These are phyloP conservation scores for Collybia sp. DNA, from an alignment of 768 basidiomycete species.

Conservation along the genomic window DNA sequence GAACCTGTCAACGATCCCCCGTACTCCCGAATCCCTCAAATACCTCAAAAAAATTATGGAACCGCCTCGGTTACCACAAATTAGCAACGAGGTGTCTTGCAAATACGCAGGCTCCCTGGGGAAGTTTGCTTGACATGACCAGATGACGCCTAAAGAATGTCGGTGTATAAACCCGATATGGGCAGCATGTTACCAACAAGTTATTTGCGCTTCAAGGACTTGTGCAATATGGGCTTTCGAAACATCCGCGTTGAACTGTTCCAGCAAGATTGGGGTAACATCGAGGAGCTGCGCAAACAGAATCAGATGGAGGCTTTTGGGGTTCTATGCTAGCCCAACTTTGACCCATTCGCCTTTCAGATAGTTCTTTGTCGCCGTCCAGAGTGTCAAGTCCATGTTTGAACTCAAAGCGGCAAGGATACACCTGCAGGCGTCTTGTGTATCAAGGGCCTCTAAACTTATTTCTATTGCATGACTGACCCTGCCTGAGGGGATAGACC, in stretches of 20 bases:
- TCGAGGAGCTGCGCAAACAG: conserved; percentile 41
- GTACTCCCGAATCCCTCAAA: background rate
- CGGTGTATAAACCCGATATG: background rate
- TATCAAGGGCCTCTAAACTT: background rate
- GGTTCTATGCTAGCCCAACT: conserved; percentile 24
- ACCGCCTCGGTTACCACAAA: conserved; percentile 68
- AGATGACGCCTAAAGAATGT: conserved; percentile 52
- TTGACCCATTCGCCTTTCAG: conserved; percentile 71
- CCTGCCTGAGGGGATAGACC: conserved; percentile 54
- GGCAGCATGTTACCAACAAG: conserved; percentile 35
- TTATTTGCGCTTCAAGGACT: conserved; percentile 50
- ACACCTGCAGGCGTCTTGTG: conserved; percentile 38
- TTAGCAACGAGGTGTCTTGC: conserved; percentile 59
- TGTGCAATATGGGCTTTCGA: conserved; percentile 17
- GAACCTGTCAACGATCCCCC: background rate
- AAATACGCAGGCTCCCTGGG: conserved; percentile 40
- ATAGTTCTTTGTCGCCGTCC: conserved; percentile 61
- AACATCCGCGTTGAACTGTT: conserved; percentile 17
- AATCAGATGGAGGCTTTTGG: background rate
- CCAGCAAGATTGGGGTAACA: conserved; percentile 47
- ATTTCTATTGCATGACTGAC: conserved; percentile 28
- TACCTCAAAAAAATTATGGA: conserved; percentile 57
- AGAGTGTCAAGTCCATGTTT: conserved; percentile 72
- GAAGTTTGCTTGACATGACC: conserved; percentile 64
- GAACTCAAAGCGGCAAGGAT: conserved; percentile 64